phyloP scores from a whole-genome alignment of 1,284 basidiomycete species.

The Sanguinoderma infundibulare region DNA sequence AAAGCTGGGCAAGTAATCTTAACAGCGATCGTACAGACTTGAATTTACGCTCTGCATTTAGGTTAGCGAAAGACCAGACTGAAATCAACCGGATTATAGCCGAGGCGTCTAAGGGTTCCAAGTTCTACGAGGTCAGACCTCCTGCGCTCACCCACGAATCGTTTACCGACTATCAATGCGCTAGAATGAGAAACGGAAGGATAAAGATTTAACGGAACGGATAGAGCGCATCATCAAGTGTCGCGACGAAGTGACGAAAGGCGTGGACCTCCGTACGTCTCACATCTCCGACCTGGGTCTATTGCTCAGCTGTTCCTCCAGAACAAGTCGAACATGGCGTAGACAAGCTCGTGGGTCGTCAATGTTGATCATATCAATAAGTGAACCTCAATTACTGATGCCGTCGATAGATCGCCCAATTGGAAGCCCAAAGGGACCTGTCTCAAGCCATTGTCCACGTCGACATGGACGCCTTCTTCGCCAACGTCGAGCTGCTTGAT shows the following conservation, averaged over 20 bases:
- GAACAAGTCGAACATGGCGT: conserved; percentile 56
- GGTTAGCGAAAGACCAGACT: conserved; percentile 76
- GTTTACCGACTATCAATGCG: not conserved
- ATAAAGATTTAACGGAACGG: conserved; percentile 76
- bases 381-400: not conserved
- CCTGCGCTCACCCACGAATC: not conserved
- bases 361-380: too few species aligned
- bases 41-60: conserved; percentile 29
- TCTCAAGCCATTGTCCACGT: conserved; percentile 86
- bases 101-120: conserved; percentile 82
- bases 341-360: conserved; percentile 53
- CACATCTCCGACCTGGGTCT: not conserved
- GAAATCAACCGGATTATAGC: conserved; percentile 83
- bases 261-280: conserved; percentile 62
- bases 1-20: conserved; percentile 67
- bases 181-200: conserved; percentile 84
- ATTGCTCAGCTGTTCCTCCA: conserved; percentile 32
- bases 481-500: conserved; percentile 79
- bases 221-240: conserved; percentile 69
- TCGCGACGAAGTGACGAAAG: conserved; percentile 63
- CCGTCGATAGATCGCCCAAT: conserved; percentile 59
- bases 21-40: not conserved
- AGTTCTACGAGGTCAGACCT: conserved; percentile 76
- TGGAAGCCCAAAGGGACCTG: conserved; percentile 83
- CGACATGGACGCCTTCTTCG: conserved; percentile 84